Evolutionary conservation across 176 grass and related monocot species (phyloP), one percentile per base, ranked within the genome.

Genomic region (Cocos nucifera): DNA sequence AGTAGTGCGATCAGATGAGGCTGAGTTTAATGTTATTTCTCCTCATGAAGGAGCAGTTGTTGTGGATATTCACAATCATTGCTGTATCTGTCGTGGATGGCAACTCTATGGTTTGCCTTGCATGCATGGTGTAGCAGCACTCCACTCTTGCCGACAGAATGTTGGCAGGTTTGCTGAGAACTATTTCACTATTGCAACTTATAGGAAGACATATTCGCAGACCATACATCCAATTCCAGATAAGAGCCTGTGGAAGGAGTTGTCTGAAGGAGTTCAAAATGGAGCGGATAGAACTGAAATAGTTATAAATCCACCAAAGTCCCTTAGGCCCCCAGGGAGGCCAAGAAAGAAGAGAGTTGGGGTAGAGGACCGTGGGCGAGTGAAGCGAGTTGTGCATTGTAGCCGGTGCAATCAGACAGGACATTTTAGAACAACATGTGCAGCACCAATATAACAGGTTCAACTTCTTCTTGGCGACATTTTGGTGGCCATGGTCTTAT

Each of bases 171-270:
- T 83, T 76, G 83, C 93, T 0, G 93, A 97, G 78, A 97, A 87
- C 69, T 97, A 73, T 51, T 97, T 91, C 68, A 97, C 84, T 0
- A 84, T 97, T 1, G 81, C 81, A 2, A 91, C 78, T 0, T 97
- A 97, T 59, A 79, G 93, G 69, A 97, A 97, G 73, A 85, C 93
- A 0, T 97, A 97, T 76, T 91, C 81, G 0, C 84, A 92, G 61
- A 97, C 93, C 15, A 91, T 97, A 67, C 93, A 97, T 62, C 93
- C 93, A 6, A 91, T 97, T 73, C 93, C 93, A 1, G 93, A 97
- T 73, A 91, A 70, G 69, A 86, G 79, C 53, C 73, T 80, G 29
- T 98, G 87, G 93, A 78, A 58, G 28, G 93, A 98, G 44, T 63
- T 48, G 17, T 51, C 73, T 2, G 80, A 82, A 22, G 61, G 65